Conservation (phyloP, 371 early-diverging fungal species). For the Actinomortierella ambigua region DNA sequence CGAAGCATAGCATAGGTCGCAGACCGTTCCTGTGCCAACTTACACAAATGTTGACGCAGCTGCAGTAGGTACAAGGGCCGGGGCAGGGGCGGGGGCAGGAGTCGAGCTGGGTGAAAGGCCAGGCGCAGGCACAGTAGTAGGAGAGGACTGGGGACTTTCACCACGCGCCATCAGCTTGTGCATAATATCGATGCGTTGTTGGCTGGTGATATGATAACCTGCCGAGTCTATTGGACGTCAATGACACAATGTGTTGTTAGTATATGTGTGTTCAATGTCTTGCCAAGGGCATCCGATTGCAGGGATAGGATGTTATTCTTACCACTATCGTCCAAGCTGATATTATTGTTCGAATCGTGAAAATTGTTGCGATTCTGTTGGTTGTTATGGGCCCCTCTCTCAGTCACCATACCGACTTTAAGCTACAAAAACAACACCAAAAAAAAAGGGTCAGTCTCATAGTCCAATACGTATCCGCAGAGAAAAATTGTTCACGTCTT, state of each 20-base stretch:
- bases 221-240: conserved; percentile 54
- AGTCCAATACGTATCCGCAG: no score
- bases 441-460: conserved; percentile 8
- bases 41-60: conserved; percentile 26
- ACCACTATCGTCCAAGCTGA: conserved; percentile 58
- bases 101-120: neutral
- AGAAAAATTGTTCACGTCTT: no score
- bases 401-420: conserved; percentile 82
- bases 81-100: neutral
- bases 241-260: conserved; percentile 1
- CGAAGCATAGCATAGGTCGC: no score
- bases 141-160: conserved; percentile 21
- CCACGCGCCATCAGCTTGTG: conserved; percentile 72
- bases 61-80: conserved; percentile 16
- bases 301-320: conserved; percentile 3
- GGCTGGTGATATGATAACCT: conserved; percentile 74
- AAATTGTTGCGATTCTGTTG: conserved; percentile 16
- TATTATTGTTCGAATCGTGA: conserved; percentile 37
- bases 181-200: conserved; percentile 86
- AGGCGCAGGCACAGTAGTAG: no score
- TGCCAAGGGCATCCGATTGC: no score
- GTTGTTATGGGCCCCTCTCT: conserved; percentile 57
- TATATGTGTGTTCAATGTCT: no score
- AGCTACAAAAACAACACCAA: conserved; percentile 54
- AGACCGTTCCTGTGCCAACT: neutral